Evolutionary conservation across 805 yeast genomes (phyloP), one percentile per base, ranked within the genome.

Genomic region (Wickerhamiella galacta): DNA sequence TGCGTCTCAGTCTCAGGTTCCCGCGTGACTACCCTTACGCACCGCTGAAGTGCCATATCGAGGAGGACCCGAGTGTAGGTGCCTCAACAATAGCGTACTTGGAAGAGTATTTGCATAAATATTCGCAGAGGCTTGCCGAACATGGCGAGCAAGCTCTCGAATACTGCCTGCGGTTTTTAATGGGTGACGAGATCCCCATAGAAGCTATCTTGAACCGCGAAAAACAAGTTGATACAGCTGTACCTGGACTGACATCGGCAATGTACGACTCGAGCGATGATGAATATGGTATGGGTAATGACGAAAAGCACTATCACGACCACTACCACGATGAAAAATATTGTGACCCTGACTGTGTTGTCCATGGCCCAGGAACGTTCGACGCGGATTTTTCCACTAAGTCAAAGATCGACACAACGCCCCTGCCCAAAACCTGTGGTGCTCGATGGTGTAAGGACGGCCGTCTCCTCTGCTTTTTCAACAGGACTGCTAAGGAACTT

Each of bases 351-450:
- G n/a, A n/a, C n/a, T n/a, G n/a, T n/a, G n/a, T n/a, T n/a, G n/a
- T n/a, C n/a, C n/a, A n/a, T n/a, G n/a, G n/a, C n/a, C n/a, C n/a
- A n/a, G n/a, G n/a, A n/a, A n/a, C n/a, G 17, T 25, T 26, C 16
- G 16, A 30, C 3, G 38, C 30, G 20, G 36, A 21, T 12, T 18
- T 28, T 10, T 35, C 45, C 7, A 42, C 45, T 15, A 48, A 46
- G 20, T 56, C 60, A 1, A 46, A 61, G 3, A 67, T 72, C 46
- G 93, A 81, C 48, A 74, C 81, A 25, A 80, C 93, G 0, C 95
- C 95, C 0, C 66, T 85, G 10, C 95, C 95, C 0, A 83, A 80
- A 48, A 90, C 83, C 7, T 85, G 94, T 58, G 95, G 95, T 7
- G 95, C 93, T 0, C 60, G 70, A 1, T 85, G 95, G 94, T 64